Evolutionary conservation across 305 asterid species (phyloP), one percentile per base, ranked within the genome.

Genomic region (Lippia alba): DNA sequence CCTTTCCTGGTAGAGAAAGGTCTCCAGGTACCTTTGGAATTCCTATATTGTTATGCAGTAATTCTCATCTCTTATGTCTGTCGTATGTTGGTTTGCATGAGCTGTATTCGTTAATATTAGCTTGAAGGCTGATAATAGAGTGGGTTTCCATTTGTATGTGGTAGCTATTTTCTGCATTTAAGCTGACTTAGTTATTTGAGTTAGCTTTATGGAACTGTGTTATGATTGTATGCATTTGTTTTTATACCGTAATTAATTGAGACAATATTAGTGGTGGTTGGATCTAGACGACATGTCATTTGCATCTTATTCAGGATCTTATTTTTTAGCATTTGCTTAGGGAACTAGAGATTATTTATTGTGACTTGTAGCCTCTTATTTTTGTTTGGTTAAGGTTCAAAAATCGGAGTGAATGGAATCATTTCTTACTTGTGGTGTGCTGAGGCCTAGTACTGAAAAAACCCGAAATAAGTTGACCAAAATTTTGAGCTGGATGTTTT

Each of bases 21-120:
- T 86, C 97, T 61, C 86, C 91, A 79, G 96, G 96, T 89, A 82
- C 61, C 60, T 61, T 36, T 45, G 40, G 44, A 60, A 50, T 16
- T 63, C 70, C 44, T 64, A 30, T 36, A 4, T 36, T 36, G 3
- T 24, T 24, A 24, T 3, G 1, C 30, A 24, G 30, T 24, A 24
- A 24, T 24, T 24, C 30, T 24, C 30, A 3, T 24, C 30, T 24
- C 30, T 24, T 24, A 24, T 24, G 30, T 24, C 30, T 1, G 30
- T 24, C 2, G 30, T 24, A 24, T 24, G 30, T 3, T 24, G 30
- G 30, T 24, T 24, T 24, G 30, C 30, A 24, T 24, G 30, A 24
- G 30, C 30, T 36, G 4, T 54, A 20, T 55, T 46, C 62, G 36
- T 24, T 61, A 61, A n/a, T 40, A 50, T 39, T 45, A 48, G 56